Conservation (phyloP, 225 moss, liverwort and hornwort species). For the Straminergon stramineum region DNA sequence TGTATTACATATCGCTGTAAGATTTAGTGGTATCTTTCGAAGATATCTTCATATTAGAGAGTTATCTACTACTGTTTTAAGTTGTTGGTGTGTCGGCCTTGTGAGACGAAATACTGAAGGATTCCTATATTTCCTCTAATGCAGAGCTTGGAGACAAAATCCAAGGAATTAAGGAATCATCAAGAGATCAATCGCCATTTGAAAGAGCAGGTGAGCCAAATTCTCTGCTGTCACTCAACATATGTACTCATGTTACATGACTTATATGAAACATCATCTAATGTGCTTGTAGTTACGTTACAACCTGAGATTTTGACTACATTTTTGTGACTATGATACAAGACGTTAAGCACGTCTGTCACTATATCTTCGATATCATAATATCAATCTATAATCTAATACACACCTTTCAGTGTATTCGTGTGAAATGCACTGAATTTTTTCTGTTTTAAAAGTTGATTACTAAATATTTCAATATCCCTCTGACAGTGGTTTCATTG, state of each 20-base stretch:
- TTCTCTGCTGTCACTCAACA: background rate
- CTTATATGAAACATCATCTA: background rate
- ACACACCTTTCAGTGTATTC: background rate
- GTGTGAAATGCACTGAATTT: background rate
- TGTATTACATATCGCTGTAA: background rate
- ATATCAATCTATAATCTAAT: background rate
- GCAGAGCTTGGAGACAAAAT: slow-evolving; percentile 54
- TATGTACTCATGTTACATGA: background rate
- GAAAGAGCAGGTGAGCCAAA: slow-evolving; percentile 51
- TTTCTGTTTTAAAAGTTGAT: background rate
- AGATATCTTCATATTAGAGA: background rate
- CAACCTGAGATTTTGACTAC: background rate
- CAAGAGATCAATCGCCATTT: slow-evolving; percentile 46
- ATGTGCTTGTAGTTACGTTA: background rate
- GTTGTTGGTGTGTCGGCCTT: background rate
- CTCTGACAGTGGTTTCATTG: background rate
- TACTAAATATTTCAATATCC: background rate
- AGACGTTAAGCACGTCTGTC: background rate
- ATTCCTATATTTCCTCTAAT: background rate
- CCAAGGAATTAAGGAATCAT: slow-evolving; percentile 24
- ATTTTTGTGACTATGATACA: background rate
- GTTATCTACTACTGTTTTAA: background rate
- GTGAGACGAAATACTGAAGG: background rate
- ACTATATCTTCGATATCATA: background rate
- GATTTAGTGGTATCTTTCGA: background rate